Conservation (phyloP, 345 rosid species). For the Bruguiera gymnorhiza region DNA sequence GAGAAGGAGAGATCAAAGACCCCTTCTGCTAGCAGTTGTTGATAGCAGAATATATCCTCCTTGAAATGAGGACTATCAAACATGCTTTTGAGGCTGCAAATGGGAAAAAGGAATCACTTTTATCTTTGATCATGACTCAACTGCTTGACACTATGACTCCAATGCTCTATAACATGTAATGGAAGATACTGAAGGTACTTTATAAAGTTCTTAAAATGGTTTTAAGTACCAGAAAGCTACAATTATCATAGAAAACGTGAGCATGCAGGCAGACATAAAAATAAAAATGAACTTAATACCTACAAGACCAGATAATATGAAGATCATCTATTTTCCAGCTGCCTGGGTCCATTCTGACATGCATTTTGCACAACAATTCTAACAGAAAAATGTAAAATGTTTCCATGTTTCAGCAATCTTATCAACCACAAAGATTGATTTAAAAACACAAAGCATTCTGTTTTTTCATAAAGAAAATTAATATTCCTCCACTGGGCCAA, state of each 20-base stretch:
- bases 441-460: background rate
- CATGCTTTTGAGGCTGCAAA: slow-evolving; percentile 71
- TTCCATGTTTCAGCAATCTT: background rate
- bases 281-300: too few relatives aligned
- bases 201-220: too few relatives aligned
- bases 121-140: slow-evolving; percentile 1
- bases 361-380: background rate
- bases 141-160: background rate
- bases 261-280: too few relatives aligned
- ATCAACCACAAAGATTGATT: background rate
- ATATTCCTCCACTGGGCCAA: too few relatives aligned
- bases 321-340: background rate
- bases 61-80: slow-evolving; percentile 78
- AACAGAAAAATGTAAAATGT: background rate
- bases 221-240: too few relatives aligned
- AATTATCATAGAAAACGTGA: too few relatives aligned
- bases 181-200: background rate
- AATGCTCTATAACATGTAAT: background rate
- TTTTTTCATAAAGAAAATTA: background rate
- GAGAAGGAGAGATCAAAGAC: slow-evolving; percentile 58
- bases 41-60: slow-evolving; percentile 67
- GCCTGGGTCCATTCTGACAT: background rate
- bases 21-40: slow-evolving; percentile 75
- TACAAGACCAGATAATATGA: background rate
- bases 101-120: slow-evolving; percentile 19